Base-by-base conservation (phyloP, 2,329 filamentous ascomycete species). In the Talaromyces islandicus region DNA sequence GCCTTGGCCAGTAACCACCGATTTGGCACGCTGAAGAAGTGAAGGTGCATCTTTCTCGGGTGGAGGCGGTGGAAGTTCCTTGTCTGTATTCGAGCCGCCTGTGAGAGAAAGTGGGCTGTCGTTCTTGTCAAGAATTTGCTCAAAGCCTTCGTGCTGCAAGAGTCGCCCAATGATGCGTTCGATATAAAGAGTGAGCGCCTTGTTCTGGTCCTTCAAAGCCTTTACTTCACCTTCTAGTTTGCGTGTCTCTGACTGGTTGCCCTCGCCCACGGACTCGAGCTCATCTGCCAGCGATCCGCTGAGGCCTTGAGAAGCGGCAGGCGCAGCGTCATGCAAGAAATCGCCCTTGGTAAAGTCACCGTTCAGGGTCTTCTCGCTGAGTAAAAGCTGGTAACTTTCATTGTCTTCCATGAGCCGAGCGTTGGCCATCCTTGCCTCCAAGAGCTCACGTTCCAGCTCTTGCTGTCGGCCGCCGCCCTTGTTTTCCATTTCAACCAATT, bases 91-190 rank as follows among this genome's bases (percentile, higher is more conserved):
- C 30, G 73, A 58, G 29, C 48, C 58, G 60, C 60, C 72, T 38
- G 67, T 59, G 55, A 71, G 70, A 19, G 71, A 66, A 3, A 70
- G 63, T 14, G 73, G 69, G 27, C 79, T 77, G 67, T 86, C 85
- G 9, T 88, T 90, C 73, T 91, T 89, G 72, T 96, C 91, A 46
- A 97, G 82, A 62, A 97, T 96, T 63, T 91, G 87, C 77, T 99
- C 93, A 67, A 96, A 97, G 66, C 96, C 92, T 70, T 96, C 90
- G 76, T 97, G 90, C 71, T 96, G 90, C 63, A 99, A 83, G 51
- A 99, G 85, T 60, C 94, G 89, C 74, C 94, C 94, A 73, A 99
- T 96, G 74, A 99, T 97, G 79, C 94, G 96, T 84, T 97, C 96
- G 80, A 99, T 97, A 79, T 99, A 99, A 65, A 97, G 81, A 25